Evolutionary conservation across 129 eudicot species (phyloP).

Genomic region (Pulicaria dysenterica): DNA sequence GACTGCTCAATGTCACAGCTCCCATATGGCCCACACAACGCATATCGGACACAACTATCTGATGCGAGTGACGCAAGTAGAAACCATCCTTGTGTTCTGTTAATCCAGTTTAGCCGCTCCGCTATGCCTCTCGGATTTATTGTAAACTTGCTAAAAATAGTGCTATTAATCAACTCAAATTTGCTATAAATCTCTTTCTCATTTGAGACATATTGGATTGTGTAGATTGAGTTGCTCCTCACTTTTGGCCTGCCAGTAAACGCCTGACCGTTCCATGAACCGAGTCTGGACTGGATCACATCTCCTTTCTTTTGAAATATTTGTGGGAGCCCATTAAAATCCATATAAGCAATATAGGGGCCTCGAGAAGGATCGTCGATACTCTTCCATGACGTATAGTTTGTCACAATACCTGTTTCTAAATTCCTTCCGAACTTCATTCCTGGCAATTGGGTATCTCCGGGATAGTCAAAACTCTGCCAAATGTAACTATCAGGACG

Average conservation of each 20-base stretch:
- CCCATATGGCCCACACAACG: conserved; percentile 43
- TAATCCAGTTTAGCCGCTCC: not conserved
- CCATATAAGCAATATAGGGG: not conserved
- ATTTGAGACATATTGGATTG: not conserved
- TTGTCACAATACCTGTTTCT: not conserved
- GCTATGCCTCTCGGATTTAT: not conserved
- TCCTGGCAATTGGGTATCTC: not conserved
- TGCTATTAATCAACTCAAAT: not conserved
- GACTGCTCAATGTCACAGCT: conserved; percentile 34
- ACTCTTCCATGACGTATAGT: conserved; percentile 33
- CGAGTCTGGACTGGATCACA: not conserved
- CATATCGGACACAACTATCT: no score
- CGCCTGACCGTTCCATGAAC: not conserved
- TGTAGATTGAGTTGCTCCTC: not conserved
- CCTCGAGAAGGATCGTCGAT: conserved; percentile 35
- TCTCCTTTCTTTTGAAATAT: no score
- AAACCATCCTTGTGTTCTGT: not conserved
- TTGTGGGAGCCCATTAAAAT: no score
- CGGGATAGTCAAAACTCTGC: not conserved
- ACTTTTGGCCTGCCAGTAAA: not conserved
- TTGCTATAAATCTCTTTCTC: not conserved
- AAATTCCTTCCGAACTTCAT: conserved; percentile 5
- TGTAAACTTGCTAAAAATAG: not conserved
- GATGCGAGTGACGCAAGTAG: not conserved
- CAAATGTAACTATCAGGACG: conserved; percentile 11